Percentiles rank a stretch among this genome's conserved stretches.
Conservation (phyloP, 257 asterid genomes). For the Hygrophila difformis region DNA sequence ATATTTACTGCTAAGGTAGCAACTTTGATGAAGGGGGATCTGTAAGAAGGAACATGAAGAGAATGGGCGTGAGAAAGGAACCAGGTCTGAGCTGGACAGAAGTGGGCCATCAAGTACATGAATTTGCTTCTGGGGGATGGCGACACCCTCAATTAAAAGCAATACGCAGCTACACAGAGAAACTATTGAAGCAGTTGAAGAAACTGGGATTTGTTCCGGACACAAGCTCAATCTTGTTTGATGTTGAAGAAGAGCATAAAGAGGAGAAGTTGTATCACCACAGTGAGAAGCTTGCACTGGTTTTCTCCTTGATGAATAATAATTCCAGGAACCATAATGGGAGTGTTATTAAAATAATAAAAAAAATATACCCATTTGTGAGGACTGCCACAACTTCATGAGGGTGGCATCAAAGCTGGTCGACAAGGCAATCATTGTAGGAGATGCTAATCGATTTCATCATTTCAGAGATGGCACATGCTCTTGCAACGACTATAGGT, state of each 20-base stretch:
- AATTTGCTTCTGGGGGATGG: slow-evolving; percentile 12
- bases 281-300: slow-evolving; percentile 85
- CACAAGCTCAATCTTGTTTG: slow-evolving; percentile 46
- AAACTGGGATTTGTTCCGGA: slow-evolving; percentile 44
- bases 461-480: slow-evolving; percentile 57
- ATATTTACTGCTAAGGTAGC: slow-evolving; percentile 33
- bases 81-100: slow-evolving; percentile 82
- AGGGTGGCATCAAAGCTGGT: slow-evolving; percentile 49
- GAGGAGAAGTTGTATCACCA: slow-evolving; percentile 81
- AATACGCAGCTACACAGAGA: slow-evolving; percentile 35
- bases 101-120: slow-evolving; percentile 6
- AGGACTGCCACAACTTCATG: slow-evolving; percentile 84
- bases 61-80: slow-evolving; percentile 50
- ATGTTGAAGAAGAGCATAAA: slow-evolving; percentile 80
- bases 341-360: slow-evolving; percentile 34
- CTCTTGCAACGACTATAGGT: slow-evolving; percentile 86
- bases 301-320: slow-evolving; percentile 43
- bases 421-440: slow-evolving; percentile 44
- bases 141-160: slow-evolving; percentile 21
- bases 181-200: slow-evolving; percentile 25
- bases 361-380: slow-evolving; percentile 32
- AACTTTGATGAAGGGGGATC: slow-evolving; percentile 32
- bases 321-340: slow-evolving; percentile 14
- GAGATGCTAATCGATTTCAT: slow-evolving; percentile 84
- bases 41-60: slow-evolving; percentile 43